These are phyloP conservation scores for Ampelocalamus luodianensis DNA, from an alignment of 176 grass and related monocot genomes.

Conservation along the genomic window DNA sequence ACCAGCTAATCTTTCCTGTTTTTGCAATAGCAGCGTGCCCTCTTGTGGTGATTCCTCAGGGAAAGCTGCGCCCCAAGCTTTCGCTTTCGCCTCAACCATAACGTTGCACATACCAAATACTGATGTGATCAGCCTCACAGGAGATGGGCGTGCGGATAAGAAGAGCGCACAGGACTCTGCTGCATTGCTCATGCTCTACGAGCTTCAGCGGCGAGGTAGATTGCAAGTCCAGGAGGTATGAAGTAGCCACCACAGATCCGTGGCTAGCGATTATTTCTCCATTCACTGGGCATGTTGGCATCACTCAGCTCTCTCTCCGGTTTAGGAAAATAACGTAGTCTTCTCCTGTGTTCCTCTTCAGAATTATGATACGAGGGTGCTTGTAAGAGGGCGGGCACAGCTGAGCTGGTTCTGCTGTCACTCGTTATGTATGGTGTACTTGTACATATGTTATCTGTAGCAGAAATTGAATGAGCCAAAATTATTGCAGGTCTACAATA, in stretches of 20 bases:
- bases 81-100: slow-evolving; percentile 60
- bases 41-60: slow-evolving; percentile 20
- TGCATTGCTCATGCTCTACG: slow-evolving; percentile 72
- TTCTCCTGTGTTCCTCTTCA: background rate
- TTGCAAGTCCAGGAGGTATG: slow-evolving; percentile 61
- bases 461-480: background rate
- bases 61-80: slow-evolving; percentile 43
- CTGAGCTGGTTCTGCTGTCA: background rate
- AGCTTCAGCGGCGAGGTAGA: slow-evolving; percentile 63
- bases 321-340: background rate
- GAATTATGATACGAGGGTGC: slow-evolving; percentile 1
- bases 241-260: background rate
- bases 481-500: background rate
- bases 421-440: background rate
- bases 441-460: background rate
- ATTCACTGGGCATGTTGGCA: slow-evolving; percentile 13
- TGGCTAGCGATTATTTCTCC: background rate
- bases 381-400: background rate
- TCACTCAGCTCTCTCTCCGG: background rate
- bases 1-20: slow-evolving; percentile 1
- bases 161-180: slow-evolving; percentile 83
- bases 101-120: slow-evolving; percentile 67
- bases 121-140: slow-evolving; percentile 57
- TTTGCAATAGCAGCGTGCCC: slow-evolving; percentile 19
- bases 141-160: slow-evolving; percentile 64